Conservation (phyloP, 164 flowering plant genomes). For the Kalanchoe fedtschenkoi region DNA sequence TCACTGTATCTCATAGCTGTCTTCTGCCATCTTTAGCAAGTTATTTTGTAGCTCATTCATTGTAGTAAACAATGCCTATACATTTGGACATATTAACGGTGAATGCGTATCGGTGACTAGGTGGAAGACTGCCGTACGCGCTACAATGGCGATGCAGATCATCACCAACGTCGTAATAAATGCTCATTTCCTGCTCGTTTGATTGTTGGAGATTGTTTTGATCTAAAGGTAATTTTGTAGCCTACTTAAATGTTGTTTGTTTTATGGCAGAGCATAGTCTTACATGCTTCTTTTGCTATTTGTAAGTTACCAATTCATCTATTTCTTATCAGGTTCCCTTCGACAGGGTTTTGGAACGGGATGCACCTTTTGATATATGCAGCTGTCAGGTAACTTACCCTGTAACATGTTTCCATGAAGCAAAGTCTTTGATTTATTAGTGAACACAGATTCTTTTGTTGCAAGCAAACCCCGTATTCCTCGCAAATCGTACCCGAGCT, state of each 20-base stretch:
- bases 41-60: neutral
- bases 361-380: slow-evolving; percentile 91
- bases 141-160: slow-evolving; percentile 92
- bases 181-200: slow-evolving; percentile 92
- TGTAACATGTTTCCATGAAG: too few relatives aligned
- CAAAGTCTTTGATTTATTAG: too few relatives aligned
- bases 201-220: too few relatives aligned
- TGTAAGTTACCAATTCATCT: too few relatives aligned
- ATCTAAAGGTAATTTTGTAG: too few relatives aligned
- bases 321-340: slow-evolving; percentile 45
- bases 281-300: too few relatives aligned
- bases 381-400: slow-evolving; percentile 75
- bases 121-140: slow-evolving; percentile 95
- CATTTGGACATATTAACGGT: neutral
- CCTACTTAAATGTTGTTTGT: too few relatives aligned
- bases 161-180: slow-evolving; percentile 80
- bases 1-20: neutral
- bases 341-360: too few relatives aligned
- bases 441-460: too few relatives aligned
- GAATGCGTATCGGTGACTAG: slow-evolving; percentile 23
- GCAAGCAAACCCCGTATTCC: too few relatives aligned
- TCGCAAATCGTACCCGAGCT: too few relatives aligned
- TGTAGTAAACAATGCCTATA: neutral
- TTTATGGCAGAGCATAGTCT: too few relatives aligned
- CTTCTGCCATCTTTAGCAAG: neutral